Base-by-base conservation (phyloP, 169 alveolate genomes). In the Plasmodium fragile region DNA sequence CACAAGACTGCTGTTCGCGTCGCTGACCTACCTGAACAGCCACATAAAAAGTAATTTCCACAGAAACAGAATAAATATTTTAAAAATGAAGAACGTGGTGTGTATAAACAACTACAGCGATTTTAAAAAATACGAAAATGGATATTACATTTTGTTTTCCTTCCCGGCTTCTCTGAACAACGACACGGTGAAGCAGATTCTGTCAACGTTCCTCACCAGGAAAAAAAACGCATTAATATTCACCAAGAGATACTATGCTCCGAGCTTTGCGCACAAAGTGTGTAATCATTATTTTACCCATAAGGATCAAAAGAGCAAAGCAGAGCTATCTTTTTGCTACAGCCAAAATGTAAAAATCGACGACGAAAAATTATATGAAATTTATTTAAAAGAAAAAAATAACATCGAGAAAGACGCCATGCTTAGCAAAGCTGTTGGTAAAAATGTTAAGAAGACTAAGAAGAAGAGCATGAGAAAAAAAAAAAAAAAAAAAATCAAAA, bases 121-220 rank as follows among this genome's bases (percentile, higher is more conserved):
- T 65, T 89, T 89, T 77, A 89, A 89, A 78, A 89, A 89, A 49
- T 89, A 78, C 49, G 94, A 89, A 89, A 79, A 89, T 18, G 82
- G 82, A 3, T 89, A 89, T 78, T 89, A 89, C 69, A 77, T 89
- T 59, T 18, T 89, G 55, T 89, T 89, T 53, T 71, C 94, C 34
- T 89, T 89, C 34, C 94, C 94, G 30, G 65, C 94, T 4, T 43
- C 87, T 11, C 43, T 89, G 45, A 89, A 89, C 55, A 89, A 78
- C 49, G 89, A 89, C 10, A 34, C 89, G 36, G 81, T 36, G 3
- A 89, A 89, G 81, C 77, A 71, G 16, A 89, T 89, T 8, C 52
- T 89, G 32, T 75, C 94, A 0, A 36, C 87, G n/a, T 89, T 89
- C 28, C 81, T 89, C 45, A 89, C 80, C n/a, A 89, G 52, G 32